These are phyloP conservation scores for Pterocarpus macrocarpus DNA, from an alignment of 306 rosid species.

Conservation along the genomic window DNA sequence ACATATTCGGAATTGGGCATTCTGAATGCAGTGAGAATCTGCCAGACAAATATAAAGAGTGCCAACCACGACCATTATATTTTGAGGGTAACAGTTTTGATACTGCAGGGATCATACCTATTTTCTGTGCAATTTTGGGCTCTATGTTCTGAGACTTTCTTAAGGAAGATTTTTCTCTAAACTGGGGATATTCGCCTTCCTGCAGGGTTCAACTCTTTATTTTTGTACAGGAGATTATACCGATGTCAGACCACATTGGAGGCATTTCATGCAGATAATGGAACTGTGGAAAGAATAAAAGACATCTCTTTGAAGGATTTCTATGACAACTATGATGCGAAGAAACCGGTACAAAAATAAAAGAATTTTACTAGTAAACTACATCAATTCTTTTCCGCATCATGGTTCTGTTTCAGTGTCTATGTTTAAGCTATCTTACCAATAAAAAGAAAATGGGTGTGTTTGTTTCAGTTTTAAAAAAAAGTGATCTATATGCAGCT, in stretches of 20 bases:
- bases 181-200: conserved; percentile 32
- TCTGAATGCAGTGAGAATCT: conserved; percentile 70
- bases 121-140: not conserved
- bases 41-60: conserved; percentile 53
- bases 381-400: not conserved
- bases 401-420: conserved; percentile 29
- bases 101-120: conserved; percentile 1
- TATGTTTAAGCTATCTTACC: conserved; percentile 29
- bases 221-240: conserved; percentile 85
- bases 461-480: not conserved
- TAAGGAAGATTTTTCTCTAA: not conserved
- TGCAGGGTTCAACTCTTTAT: conserved; percentile 89
- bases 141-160: conserved; percentile 9
- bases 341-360: conserved; percentile 80
- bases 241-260: conserved; percentile 80
- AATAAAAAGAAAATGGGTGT: conserved; percentile 1
- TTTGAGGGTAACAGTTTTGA: conserved; percentile 77
- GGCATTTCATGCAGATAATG: conserved; percentile 70
- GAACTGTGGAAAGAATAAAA: conserved; percentile 79
- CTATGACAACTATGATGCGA: conserved; percentile 68
- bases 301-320: conserved; percentile 68
- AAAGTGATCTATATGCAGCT: not conserved
- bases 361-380: conserved; percentile 19
- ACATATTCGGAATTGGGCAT: conserved; percentile 32
- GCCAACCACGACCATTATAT: conserved; percentile 50